Evolutionary conservation across 768 basidiomycete genomes (phyloP).

Genomic region (Phlebiopsis gigantea): DNA sequence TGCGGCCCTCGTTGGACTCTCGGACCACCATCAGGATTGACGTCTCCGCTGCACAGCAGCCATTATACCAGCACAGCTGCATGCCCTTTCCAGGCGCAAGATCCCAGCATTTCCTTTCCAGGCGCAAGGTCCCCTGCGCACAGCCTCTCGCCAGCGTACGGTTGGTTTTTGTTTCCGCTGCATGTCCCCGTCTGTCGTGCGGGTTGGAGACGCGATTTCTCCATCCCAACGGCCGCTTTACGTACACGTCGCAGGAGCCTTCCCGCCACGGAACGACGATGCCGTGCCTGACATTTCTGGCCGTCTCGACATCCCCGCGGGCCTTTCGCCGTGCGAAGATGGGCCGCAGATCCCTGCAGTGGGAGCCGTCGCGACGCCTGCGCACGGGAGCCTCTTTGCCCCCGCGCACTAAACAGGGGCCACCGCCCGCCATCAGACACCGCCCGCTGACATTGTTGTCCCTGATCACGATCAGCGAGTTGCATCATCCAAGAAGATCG

Average conservation of each 20-base stretch:
- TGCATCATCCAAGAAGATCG: not conserved
- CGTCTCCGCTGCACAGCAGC: not conserved
- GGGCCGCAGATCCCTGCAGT: not conserved
- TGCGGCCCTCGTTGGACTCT: not conserved
- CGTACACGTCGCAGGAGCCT: not conserved
- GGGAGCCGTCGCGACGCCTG: not conserved
- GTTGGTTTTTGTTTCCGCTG: not conserved
- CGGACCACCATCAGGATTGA: not conserved
- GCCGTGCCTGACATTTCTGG: not conserved
- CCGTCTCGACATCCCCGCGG: not conserved
- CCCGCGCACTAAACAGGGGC: not conserved
- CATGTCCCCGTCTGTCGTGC: not conserved
- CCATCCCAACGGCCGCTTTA: not conserved
- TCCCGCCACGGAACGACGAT: not conserved
- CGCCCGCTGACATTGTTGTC: constrained; percentile 1
- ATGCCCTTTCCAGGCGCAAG: not conserved
- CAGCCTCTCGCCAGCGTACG: not conserved
- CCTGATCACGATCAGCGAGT: constrained; percentile 5
- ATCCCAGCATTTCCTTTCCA: too few species aligned
- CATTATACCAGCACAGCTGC: not conserved
- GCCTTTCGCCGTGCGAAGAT: not conserved
- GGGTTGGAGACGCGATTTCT: not conserved
- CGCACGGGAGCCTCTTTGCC: not conserved
- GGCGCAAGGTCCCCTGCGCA: not conserved
- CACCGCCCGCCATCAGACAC: not conserved